Conservation (phyloP, 176 grass and related monocot genomes). For the Urochloa ruziziensis region DNA sequence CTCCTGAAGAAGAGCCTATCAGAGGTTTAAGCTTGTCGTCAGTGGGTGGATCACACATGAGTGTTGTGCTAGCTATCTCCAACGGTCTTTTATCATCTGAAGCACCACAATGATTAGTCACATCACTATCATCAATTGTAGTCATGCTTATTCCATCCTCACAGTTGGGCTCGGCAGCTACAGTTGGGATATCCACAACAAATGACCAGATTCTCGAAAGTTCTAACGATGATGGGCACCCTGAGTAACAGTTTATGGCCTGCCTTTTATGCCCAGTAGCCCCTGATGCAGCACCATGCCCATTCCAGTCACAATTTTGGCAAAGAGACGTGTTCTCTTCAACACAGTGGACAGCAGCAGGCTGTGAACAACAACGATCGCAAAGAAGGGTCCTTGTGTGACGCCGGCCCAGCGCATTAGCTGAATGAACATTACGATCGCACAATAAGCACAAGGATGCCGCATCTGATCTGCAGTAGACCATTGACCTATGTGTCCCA, state of each 20-base stretch:
- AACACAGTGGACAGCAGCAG: constrained; percentile 61
- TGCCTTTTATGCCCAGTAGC: constrained; percentile 75
- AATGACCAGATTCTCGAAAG: constrained; percentile 89
- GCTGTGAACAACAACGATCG: constrained; percentile 69
- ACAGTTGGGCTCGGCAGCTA: constrained; percentile 55
- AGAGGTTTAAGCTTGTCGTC: constrained; percentile 29
- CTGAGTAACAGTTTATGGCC: constrained; percentile 79
- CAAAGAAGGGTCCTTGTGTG: constrained; percentile 88
- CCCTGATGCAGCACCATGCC: constrained; percentile 50
- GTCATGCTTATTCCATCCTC: constrained; percentile 79
- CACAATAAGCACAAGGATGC: constrained; percentile 87
- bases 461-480: constrained; percentile 87
- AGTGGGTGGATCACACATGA: constrained; percentile 36
- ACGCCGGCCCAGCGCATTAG: constrained; percentile 72
- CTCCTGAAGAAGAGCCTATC: constrained; percentile 44
- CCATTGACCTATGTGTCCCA: constrained; percentile 66
- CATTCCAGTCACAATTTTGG: constrained; percentile 83
- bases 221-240: constrained; percentile 77
- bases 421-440: constrained; percentile 85
- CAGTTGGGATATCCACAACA: constrained; percentile 51
- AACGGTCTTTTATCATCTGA: constrained; percentile 39
- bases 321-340: constrained; percentile 72
- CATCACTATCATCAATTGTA: constrained; percentile 62
- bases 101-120: constrained; percentile 27
- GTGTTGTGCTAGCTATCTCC: constrained; percentile 43